These are phyloP conservation scores for Diospyros kaki DNA, from an alignment of 148 eudicot genomes.

Conservation along the genomic window DNA sequence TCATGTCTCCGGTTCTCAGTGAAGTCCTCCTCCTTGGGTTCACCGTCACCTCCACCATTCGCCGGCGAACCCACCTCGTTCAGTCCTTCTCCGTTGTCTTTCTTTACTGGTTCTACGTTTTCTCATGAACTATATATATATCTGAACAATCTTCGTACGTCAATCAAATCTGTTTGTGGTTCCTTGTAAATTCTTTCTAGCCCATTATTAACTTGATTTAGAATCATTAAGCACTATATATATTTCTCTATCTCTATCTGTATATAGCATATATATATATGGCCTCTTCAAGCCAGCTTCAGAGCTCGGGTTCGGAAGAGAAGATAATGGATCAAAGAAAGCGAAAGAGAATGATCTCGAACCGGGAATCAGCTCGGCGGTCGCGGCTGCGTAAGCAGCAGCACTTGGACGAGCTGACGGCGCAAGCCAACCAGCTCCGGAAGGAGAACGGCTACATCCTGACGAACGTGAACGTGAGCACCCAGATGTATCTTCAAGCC, in stretches of 20 bases:
- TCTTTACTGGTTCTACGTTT: conserved; percentile 86
- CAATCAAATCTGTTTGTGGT: not conserved
- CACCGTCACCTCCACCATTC: conserved; percentile 54
- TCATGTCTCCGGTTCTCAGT: conserved; percentile 69
- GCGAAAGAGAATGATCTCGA: conserved; percentile 68
- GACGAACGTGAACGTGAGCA: conserved; percentile 24
- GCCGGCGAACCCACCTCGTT: conserved; percentile 62
- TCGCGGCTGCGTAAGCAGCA: conserved; percentile 60
- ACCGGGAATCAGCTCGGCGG: conserved; percentile 67
- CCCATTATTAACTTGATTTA: not conserved
- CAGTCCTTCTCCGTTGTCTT: conserved; percentile 73
- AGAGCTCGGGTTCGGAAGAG: conserved; percentile 20
- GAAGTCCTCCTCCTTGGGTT: conserved; percentile 75
- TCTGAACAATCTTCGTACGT: not conserved
- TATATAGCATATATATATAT: conserved; percentile 7
- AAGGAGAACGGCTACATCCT: conserved; percentile 35
- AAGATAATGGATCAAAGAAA: conserved; percentile 38
- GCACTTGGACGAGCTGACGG: conserved; percentile 48
- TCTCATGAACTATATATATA: conserved; percentile 38
- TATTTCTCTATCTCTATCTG: not conserved
- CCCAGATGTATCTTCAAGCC: conserved; percentile 33
- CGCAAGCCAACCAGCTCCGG: conserved; percentile 31
- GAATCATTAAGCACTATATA: too few species aligned
- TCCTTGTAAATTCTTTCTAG: not conserved
- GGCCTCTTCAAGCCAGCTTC: conserved; percentile 25